Base-by-base conservation (phyloP, 1,284 basidiomycete genomes). In the Omphalotus olearius region DNA sequence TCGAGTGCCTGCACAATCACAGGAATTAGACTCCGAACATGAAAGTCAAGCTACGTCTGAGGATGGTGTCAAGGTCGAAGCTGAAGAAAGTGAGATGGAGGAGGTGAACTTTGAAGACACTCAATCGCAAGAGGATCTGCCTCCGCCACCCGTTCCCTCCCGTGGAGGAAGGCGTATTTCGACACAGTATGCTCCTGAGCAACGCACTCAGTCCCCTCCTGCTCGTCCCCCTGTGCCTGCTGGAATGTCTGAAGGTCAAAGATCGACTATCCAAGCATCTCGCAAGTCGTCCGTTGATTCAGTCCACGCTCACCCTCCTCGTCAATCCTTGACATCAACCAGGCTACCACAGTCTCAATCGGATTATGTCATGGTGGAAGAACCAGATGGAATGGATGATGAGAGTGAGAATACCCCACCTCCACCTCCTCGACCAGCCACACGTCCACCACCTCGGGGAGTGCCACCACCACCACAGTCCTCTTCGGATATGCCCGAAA, bases 71-170 rank as follows among this genome's bases (percentile, higher is more conserved):
- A 73, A 74, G 40, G 76, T 81, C 13, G 83, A 84, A 53, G 78
- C 75, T 5, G 84, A 86, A 59, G 82, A 85, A 56, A 85, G 80
- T 57, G 83, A 87, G 62, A 68, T 80, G 6, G 85, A 86, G 58
- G 83, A 85, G 56, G 75, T 85, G 14, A 69, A 65, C 3, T 70
- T 81, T 53, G 76, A 78, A 45, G 80, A 84, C 53, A 75, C 69
- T 1, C 72, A 75, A 50, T 70, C 73, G 50, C 71, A 72, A 50
- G 74, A 73, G 39, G 73, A 69, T 43, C 62, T 65, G 3, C 67
- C 73, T n/a, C 74, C 78, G 4, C 68, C 73, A n/a, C 75, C 79
- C 30, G 59, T 71, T 10, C 75, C 72, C 3, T 62, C 67, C 17
- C 72, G 70, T 33, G 62, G 60, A 44, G 62, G 62, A 36, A 62